Base-by-base conservation (phyloP, 805 yeast species). In the Metschnikowia lachancei region DNA sequence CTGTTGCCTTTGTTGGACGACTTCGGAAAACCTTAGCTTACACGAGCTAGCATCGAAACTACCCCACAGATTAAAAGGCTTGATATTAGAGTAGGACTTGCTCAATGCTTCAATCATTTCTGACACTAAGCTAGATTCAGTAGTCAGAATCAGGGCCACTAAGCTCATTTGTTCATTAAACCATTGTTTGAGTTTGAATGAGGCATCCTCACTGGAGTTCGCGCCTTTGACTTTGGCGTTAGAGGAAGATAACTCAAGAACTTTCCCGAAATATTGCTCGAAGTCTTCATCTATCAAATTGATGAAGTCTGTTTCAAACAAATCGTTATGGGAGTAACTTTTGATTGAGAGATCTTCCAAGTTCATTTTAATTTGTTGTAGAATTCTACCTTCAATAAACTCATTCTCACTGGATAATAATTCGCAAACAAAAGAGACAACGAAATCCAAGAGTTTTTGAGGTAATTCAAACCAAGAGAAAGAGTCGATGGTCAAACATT, bases 231-330 rank as follows among this genome's bases (percentile, higher is more conserved):
- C 7, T 9, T 36, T 31, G 24, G 41, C 35, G 19, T 35, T 16
- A 3, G 41, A 35, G 3, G 57, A 46, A 4, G 52, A 45, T 19
- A 47, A 26, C 2, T 35, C 30, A 5, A 55, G 36, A 3, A 50
- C 49, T n/a, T 41, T 38, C 8, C 52, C 49, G 26, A 69, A 60
- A 45, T 71, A 71, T 9, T 45, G 32, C 16, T 60, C 61, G 39
- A 67, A 51, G 43, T 67, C 62, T 10, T 46, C 45, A 31, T 66
- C 69, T 42, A 69, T 63, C 18, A 63, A 41, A 3, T 50, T 54
- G 3, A 46, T 39, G 2, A 41, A 22, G 13, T 50, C 39, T 6
- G n/a, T 24, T 13, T 50, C 50, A 20, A 39, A 61, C 53, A 33
- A 65, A 45, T 12, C 59, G 58, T 4, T 45, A 37, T 0, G 67